Base-by-base conservation (phyloP, 208 protist species). In the Trypanosoma grayi region DNA sequence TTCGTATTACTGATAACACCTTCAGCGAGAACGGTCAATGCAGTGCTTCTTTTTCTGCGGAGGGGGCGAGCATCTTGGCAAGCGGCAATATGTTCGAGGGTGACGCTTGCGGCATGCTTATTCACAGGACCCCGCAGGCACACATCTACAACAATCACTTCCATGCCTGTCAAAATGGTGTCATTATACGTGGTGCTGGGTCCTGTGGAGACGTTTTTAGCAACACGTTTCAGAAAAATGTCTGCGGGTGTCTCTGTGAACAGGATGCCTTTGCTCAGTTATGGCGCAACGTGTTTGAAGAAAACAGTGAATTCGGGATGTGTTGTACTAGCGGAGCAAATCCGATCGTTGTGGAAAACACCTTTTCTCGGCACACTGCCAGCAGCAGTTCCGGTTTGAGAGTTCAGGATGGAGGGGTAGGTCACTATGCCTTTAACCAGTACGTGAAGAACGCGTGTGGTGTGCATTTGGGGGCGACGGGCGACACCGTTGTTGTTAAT, bases 191-290 rank as follows among this genome's bases (percentile, higher is more conserved):
- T 68, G 58, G 59, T 31, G 43, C 4, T 41, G 34, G 45, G 24
- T 39, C n/a, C 11, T 60, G 45, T 31, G 45, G 58, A 16, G n/a
- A 33, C 36, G 24, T 66, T 39, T 45, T 60, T 33, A 48, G 57
- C 30, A 82, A 82, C 48, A 51, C 25, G 27, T 70, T 77, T 52
- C 46, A 66, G n/a, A 41, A 63, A 34, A 71, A 75, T 62, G 9
- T n/a, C 5, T 43, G 25, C 53, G 75, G 65, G 4, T 64, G 56
- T 25, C 25, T 41, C 14, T 58, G 65, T 57, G 50, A 71, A 33
- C 30, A 53, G 43, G 37, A 50, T 2, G 25, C 57, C 14, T 52
- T 6, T 2, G 40, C 58, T 6, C 16, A 60, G 31, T 22, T 81
- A 13, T 77, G 70, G 58, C 40, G 54, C 2, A 75, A 74, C 53